Evolutionary conservation across 2,329 filamentous ascomycete genomes (phyloP), one percentile per base, ranked within the genome.

Genomic region (Pseudogymnoascus sp.): DNA sequence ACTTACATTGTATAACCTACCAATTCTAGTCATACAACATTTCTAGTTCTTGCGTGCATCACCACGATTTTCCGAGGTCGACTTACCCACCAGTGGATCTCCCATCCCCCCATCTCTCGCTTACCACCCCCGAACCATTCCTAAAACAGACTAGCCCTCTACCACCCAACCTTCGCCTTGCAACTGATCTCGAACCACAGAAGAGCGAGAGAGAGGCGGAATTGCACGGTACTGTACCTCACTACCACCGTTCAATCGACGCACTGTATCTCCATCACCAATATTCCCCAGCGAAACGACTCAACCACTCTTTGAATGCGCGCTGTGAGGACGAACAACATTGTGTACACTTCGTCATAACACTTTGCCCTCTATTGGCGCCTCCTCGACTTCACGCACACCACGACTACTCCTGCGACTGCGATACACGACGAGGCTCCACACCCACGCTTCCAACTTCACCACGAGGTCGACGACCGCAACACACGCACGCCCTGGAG

Each of bases 381-480:
- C 40, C 4, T 5, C 11, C 42, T 47, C 18, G 10, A 47, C 42
- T 47, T 23, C 42, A 47, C 40, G 5, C 26, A 26, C 26, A 26
- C 26, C 26, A 26, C 40, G 16, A 47, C 40, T 18, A 1, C 40
- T 45, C 18, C 18, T 2, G n/a, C n/a, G n/a, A 45, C 42, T 2
- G 21, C 23, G 45, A 51, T 36, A 63, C 29, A n/a, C 31, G 36
- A 63, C 21, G 7, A 31, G 21, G 21, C 29, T 31, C 54, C 23
- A 61, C 59, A 45, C 51, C 5, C 62, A 47, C 62, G n/a, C 45
- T 45, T 36, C 21, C 21, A 21, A 21, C 21, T 21, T 2, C 26
- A 42, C 61, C 61, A 23, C 62, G 60, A 36, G 62, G 40, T 64
- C 61, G 29, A 64, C 61, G 23, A 42, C 60, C 60, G 69, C 63